Evolutionary conservation across 106 monocot species (phyloP), one percentile per base, ranked within the genome.

Genomic region (Allium cepa): DNA sequence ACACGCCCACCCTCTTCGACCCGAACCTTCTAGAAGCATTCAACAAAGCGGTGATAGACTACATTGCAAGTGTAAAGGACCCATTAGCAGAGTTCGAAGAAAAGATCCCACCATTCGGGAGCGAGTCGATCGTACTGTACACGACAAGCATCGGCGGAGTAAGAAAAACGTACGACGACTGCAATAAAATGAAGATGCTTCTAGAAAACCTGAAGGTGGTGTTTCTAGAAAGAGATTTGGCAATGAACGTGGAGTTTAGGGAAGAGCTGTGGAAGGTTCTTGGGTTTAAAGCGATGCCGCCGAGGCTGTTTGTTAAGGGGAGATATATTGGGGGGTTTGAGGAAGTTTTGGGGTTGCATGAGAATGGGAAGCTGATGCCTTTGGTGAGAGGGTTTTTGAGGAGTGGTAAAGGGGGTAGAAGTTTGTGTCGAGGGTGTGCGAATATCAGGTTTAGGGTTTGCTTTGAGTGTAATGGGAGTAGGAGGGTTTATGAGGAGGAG

Each of bases 161-260:
- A 3, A 62, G 93, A 64, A 86, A 78, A 79, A 93, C 93, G 4
- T 93, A 86, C 75, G 83, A 93, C 71, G 86, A 88, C 22, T 97
- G 96, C 80, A 77, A 49, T 63, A 72, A 72, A 22, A 72, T 87
- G 5, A 62, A 76, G 17, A 49, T 66, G 55, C 66, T 89, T 10
- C 65, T 97, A 27, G 63, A 71, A 65, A 79, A 69, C 68, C 60
- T 84, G 64, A 67, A 70, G 22, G 64, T 84, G 56, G 18, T 51
- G 53, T 86, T 87, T 74, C 68, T 74, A 26, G 96, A 97, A 73
- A 70, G 96, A 13, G 92, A 92, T 64, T 73, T 96, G 0, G 79
- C 96, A 10, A 88, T 92, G 84, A 80, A 97, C 55, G 26, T 66
- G 17, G 88, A 73, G 28, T 92, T 80, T 80, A 78, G 88, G 71